Percentiles rank a stretch among this genome's conserved stretches.
phyloP scores from a whole-genome alignment of 2,329 filamentous ascomycete genomes.

The Grosmannia serpens region DNA sequence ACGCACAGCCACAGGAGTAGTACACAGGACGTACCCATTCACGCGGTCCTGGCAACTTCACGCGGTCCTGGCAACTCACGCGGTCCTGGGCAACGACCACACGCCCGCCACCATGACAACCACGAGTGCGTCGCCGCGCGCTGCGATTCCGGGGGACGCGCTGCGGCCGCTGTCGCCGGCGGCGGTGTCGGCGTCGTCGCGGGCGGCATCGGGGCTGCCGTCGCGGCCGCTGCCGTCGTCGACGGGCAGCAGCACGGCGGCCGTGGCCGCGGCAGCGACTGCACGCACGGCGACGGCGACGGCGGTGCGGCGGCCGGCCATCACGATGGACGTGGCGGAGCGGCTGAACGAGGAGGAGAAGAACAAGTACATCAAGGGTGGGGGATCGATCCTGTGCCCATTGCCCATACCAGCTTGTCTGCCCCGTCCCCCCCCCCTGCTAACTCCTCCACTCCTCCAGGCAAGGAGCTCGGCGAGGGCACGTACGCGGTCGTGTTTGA shows the following conservation, averaged over 20 bases:
- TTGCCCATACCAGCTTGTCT: not conserved
- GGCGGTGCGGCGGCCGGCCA: constrained; percentile 14
- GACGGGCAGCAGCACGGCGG: not conserved
- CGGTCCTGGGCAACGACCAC: not conserved
- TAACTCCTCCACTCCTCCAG: constrained; percentile 27
- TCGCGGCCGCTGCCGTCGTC: not conserved
- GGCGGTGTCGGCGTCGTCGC: constrained; percentile 1
- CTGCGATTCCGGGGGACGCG: constrained; percentile 26
- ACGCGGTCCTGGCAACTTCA: too few relatives aligned
- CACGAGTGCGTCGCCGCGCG: constrained; percentile 37
- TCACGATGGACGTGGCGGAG: constrained; percentile 54
- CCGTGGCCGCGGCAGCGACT: not conserved
- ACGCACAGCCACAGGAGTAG: too few relatives aligned
- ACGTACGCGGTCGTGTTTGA: constrained; percentile 95
- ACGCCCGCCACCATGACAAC: not conserved
- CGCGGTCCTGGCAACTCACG: not conserved
- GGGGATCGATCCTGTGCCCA: not conserved
- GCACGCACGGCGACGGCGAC: constrained; percentile 5
- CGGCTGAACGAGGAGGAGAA: constrained; percentile 74
- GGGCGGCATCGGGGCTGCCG: constrained; percentile 1
- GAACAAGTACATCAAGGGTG: constrained; percentile 62
- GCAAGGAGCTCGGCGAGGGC: constrained; percentile 86
- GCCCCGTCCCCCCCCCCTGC: not conserved
- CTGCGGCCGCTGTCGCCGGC: constrained; percentile 11
- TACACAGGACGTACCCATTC: too few relatives aligned